Conservation (phyloP, 2,329 filamentous ascomycete genomes). For the Penicillium sp. region DNA sequence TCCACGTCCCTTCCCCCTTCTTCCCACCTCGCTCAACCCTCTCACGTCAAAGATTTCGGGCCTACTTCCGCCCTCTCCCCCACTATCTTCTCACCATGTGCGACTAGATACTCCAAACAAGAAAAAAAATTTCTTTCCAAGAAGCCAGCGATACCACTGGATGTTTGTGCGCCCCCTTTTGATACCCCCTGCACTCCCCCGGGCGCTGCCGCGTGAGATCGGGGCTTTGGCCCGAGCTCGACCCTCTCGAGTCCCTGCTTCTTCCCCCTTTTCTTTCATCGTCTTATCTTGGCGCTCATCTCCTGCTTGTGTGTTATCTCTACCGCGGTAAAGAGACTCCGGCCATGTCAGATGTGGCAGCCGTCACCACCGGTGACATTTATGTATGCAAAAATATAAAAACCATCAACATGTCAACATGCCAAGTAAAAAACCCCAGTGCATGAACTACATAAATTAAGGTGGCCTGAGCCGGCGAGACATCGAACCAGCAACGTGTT, state of each 20-base stretch:
- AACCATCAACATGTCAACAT: background rate
- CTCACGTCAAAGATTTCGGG: conserved; percentile 15
- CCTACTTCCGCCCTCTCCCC: conserved; percentile 32
- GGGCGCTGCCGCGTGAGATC: conserved; percentile 7
- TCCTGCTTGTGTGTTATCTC: conserved; percentile 9
- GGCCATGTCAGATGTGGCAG: conserved; percentile 32
- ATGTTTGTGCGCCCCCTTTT: conserved; percentile 16
- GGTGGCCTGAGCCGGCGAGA: background rate
- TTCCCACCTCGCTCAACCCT: conserved; percentile 1
- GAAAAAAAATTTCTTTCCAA: conserved; percentile 20
- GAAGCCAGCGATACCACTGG: conserved; percentile 15
- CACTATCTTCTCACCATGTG: conserved; percentile 11
- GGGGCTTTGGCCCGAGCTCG: conserved; percentile 6
- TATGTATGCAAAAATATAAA: conserved; percentile 14
- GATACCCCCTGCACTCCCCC: conserved; percentile 24
- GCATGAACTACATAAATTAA: background rate
- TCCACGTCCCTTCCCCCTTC: background rate
- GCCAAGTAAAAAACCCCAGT: background rate
- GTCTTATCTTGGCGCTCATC: conserved; percentile 32
- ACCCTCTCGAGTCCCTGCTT: conserved; percentile 6
- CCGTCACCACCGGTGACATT: conserved; percentile 33
- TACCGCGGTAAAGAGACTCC: background rate
- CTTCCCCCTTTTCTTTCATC: conserved; percentile 8
- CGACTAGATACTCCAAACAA: conserved; percentile 25
- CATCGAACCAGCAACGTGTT: background rate